phyloP scores from a whole-genome alignment of 352 stramenopile genomes.

The Pythium pectinolyticum region DNA sequence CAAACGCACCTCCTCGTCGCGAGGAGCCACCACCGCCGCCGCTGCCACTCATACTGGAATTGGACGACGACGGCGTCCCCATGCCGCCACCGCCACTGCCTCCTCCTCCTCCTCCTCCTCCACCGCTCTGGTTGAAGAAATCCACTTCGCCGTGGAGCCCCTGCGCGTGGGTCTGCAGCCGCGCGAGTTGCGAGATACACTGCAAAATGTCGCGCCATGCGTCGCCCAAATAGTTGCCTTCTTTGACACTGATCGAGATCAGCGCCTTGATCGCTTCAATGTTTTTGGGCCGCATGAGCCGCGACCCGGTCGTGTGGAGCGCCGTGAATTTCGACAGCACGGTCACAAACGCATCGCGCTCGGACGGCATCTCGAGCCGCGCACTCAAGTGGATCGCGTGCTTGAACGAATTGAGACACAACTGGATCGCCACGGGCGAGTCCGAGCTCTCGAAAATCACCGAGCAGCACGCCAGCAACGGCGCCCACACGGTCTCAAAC shows the following conservation, averaged over 20 bases:
- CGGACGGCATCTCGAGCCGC: slow-evolving; percentile 88
- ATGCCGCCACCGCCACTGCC: slow-evolving; percentile 20
- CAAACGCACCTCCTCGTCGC: slow-evolving; percentile 20
- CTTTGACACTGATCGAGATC: slow-evolving; percentile 95
- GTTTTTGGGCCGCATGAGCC: slow-evolving; percentile 96
- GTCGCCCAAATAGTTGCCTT: slow-evolving; percentile 96
- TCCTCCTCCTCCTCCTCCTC: slow-evolving; percentile 32
- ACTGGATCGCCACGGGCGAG: slow-evolving; percentile 89
- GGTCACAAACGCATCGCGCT: slow-evolving; percentile 95
- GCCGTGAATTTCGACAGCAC: slow-evolving; percentile 96
- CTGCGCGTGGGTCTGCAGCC: slow-evolving; percentile 95
- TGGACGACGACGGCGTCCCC: slow-evolving; percentile 23
- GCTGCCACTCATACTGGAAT: slow-evolving; percentile 4
- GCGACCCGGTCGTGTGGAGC: slow-evolving; percentile 90
- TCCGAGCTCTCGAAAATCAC: slow-evolving; percentile 96
- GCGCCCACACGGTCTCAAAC: slow-evolving; percentile 99
- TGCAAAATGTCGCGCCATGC: slow-evolving; percentile 96
- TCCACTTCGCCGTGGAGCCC: slow-evolving; percentile 78
- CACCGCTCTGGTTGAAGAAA: slow-evolving; percentile 74
- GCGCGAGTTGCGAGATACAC: slow-evolving; percentile 97
- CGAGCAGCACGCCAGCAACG: slow-evolving; percentile 95
- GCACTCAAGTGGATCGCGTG: slow-evolving; percentile 92
- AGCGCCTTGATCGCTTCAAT: slow-evolving; percentile 97
- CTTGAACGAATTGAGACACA: slow-evolving; percentile 95
- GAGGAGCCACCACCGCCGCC: neutral